Conservation (phyloP, 2,329 filamentous ascomycete species). For the Cercospora citrullina region DNA sequence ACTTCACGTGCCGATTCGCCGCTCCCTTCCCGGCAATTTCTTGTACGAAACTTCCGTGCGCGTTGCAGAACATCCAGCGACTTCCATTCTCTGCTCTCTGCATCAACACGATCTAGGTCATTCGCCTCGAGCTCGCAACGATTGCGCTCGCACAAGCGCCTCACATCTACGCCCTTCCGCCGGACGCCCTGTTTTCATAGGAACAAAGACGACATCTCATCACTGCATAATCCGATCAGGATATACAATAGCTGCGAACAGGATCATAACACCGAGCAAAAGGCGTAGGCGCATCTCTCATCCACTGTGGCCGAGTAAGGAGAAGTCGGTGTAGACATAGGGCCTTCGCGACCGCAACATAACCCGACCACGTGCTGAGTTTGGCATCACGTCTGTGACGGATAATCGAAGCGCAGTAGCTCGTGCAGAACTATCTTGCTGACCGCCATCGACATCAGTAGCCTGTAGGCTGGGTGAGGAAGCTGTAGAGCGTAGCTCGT, state of each 20-base stretch:
- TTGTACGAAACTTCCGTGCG: background rate
- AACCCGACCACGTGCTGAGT: constrained; percentile 7
- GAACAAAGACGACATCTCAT: background rate
- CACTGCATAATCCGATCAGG: background rate
- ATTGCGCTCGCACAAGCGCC: constrained; percentile 2
- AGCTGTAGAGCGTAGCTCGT: constrained; percentile 26
- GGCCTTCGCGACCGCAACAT: constrained; percentile 7
- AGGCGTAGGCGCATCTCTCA: constrained; percentile 6
- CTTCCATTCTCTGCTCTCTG: background rate
- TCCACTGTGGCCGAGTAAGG: constrained; percentile 6
- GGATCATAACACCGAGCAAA: background rate
- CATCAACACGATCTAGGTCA: constrained; percentile 5
- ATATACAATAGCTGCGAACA: constrained; percentile 8
- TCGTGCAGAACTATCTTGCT: constrained; percentile 22
- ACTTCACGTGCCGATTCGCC: background rate
- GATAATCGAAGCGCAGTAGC: constrained; percentile 21
- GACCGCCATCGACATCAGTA: constrained; percentile 26
- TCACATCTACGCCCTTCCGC: background rate
- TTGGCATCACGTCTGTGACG: constrained; percentile 7
- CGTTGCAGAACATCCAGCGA: background rate
- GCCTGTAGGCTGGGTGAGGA: constrained; percentile 29
- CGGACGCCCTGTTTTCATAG: background rate
- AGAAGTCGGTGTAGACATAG: constrained; percentile 12
- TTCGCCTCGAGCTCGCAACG: constrained; percentile 1
- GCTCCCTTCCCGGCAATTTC: background rate